Conservation (phyloP, 371 early-diverging fungal genomes). For the Lichtheimia corymbifera region DNA sequence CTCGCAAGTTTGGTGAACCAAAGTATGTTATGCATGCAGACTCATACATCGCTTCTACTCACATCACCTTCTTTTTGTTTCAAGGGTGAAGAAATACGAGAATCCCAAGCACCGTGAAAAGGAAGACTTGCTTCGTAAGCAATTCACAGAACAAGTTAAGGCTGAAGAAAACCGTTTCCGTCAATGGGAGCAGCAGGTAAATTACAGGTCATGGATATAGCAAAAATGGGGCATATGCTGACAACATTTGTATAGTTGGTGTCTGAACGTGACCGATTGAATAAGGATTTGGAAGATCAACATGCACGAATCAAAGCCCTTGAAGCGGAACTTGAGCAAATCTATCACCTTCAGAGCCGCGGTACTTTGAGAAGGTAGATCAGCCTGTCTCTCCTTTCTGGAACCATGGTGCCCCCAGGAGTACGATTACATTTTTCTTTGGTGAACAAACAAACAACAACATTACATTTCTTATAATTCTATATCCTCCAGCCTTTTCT, state of each 20-base stretch:
- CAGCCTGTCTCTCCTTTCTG: no score
- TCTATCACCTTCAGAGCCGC: conserved; percentile 48
- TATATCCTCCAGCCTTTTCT: no score
- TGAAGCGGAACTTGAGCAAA: conserved; percentile 79
- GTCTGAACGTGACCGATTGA: conserved; percentile 94
- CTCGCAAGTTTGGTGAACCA: conserved; percentile 77
- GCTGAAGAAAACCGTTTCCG: conserved; percentile 94
- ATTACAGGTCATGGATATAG: not conserved
- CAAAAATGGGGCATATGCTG: not conserved
- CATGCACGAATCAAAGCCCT: conserved; percentile 91
- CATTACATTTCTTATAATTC: no score
- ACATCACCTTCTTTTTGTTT: not conserved
- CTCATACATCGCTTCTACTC: not conserved
- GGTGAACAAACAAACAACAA: no score
- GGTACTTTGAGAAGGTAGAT: conserved; percentile 41
- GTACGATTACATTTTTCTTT: no score
- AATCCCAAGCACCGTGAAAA: conserved; percentile 85
- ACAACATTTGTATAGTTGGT: conserved; percentile 57
- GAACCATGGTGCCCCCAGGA: no score
- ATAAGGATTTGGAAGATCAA: conserved; percentile 94
- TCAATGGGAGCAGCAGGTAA: conserved; percentile 94
- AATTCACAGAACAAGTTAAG: conserved; percentile 94
- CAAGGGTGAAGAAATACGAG: conserved; percentile 66
- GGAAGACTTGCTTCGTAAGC: conserved; percentile 89
- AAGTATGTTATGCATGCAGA: conserved; percentile 39